phyloP scores from a whole-genome alignment of 164 flowering plant genomes.

The Vitis amurensis region DNA sequence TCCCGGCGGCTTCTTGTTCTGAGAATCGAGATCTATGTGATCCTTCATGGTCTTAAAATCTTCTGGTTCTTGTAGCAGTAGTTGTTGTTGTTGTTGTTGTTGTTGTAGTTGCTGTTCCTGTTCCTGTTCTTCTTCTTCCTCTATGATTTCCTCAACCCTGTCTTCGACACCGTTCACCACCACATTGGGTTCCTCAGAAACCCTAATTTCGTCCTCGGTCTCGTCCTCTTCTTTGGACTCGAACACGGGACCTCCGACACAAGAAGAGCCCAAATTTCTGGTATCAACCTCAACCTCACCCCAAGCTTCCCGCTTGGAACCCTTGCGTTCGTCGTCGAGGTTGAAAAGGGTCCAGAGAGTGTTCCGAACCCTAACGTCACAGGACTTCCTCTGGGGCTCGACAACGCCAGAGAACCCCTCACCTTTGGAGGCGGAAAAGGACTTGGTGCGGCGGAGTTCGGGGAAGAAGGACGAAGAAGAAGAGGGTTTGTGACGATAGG shows the following conservation, averaged over 20 bases:
- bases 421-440: slow-evolving; percentile 61
- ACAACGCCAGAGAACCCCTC: slow-evolving; percentile 55
- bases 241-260: slow-evolving; percentile 37
- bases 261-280: slow-evolving; percentile 33
- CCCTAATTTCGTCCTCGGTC: slow-evolving; percentile 32
- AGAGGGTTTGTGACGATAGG: slow-evolving; percentile 7
- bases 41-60: slow-evolving; percentile 85
- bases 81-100: background rate
- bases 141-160: slow-evolving; percentile 27
- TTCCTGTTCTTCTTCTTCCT: slow-evolving; percentile 25
- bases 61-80: slow-evolving; percentile 21
- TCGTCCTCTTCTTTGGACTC: slow-evolving; percentile 33
- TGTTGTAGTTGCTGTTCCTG: background rate
- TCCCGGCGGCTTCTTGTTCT: slow-evolving; percentile 42
- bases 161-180: slow-evolving; percentile 20
- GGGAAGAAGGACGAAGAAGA: slow-evolving; percentile 38
- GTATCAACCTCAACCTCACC: slow-evolving; percentile 34
- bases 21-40: slow-evolving; percentile 76
- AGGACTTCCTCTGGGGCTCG: slow-evolving; percentile 85
- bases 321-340: slow-evolving; percentile 51
- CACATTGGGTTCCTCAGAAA: slow-evolving; percentile 25
- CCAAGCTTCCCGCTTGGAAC: slow-evolving; percentile 12
- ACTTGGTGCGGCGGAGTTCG: slow-evolving; percentile 82
- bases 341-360: slow-evolving; percentile 61
- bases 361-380: slow-evolving; percentile 73